Percentiles rank a stretch among this genome's conserved stretches.
Conservation (phyloP, 2,329 filamentous ascomycete species). For the Cadophora malorum region DNA sequence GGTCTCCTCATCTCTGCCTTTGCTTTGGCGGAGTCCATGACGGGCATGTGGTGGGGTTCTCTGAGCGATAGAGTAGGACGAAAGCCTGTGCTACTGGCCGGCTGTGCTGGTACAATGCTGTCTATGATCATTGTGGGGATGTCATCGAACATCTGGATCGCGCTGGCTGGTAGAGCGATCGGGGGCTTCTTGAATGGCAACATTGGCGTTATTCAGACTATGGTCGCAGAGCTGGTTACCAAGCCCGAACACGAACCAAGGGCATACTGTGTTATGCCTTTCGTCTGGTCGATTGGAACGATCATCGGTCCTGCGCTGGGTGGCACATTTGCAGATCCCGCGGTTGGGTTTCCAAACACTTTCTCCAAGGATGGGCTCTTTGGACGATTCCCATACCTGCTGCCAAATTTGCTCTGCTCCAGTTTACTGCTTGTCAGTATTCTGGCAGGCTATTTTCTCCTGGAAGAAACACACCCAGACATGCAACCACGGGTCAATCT, state of each 20-base stretch:
- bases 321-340: conserved; percentile 82
- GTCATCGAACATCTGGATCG: conserved; percentile 82
- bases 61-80: conserved; percentile 83
- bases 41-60: conserved; percentile 87
- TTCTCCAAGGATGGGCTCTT: conserved; percentile 77
- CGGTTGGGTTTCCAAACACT: conserved; percentile 71
- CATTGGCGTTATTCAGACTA: conserved; percentile 83
- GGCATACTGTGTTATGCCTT: conserved; percentile 92
- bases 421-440: conserved; percentile 78
- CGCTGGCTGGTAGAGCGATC: conserved; percentile 75
- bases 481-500: conserved; percentile 64
- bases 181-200: conserved; percentile 91
- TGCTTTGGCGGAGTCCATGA: conserved; percentile 80
- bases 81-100: conserved; percentile 83
- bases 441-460: conserved; percentile 76
- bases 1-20: conserved; percentile 88
- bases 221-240: conserved; percentile 87
- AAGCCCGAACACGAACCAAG: conserved; percentile 86
- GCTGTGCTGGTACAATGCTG: conserved; percentile 81
- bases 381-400: conserved; percentile 80
- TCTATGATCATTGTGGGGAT: conserved; percentile 86
- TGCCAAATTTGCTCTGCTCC: conserved; percentile 89
- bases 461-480: conserved; percentile 90
- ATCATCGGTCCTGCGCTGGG: conserved; percentile 90
- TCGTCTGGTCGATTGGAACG: conserved; percentile 90